Conservation (phyloP, 2,329 filamentous ascomycete genomes). For the Xylariaceae sp. region DNA sequence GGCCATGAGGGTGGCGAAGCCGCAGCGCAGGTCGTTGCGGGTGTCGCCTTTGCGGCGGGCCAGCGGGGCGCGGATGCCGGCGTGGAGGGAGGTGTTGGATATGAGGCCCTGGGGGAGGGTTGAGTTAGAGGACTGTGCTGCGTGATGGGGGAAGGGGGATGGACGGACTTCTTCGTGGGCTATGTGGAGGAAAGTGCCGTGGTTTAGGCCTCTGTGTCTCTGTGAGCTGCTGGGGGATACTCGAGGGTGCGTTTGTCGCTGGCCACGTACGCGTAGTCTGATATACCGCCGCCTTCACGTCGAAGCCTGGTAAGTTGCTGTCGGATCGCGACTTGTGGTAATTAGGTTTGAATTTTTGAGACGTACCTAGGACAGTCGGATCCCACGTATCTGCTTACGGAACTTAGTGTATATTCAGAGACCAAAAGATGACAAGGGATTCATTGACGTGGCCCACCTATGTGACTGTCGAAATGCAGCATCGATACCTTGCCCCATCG, state of each 20-base stretch:
- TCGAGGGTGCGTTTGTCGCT: not conserved
- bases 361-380: slow-evolving; percentile 50
- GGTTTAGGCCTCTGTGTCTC: slow-evolving; percentile 44
- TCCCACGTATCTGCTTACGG: slow-evolving; percentile 61
- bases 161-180: slow-evolving; percentile 50
- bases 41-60: slow-evolving; percentile 45
- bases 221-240: not conserved
- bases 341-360: no score
- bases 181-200: slow-evolving; percentile 59
- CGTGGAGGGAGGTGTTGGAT: slow-evolving; percentile 54
- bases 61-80: slow-evolving; percentile 55
- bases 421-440: slow-evolving; percentile 2
- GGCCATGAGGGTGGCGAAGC: slow-evolving; percentile 54
- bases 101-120: slow-evolving; percentile 39
- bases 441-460: no score
- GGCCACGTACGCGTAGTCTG: slow-evolving; percentile 51
- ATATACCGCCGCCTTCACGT: slow-evolving; percentile 38
- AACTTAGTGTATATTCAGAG: slow-evolving; percentile 10
- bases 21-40: slow-evolving; percentile 53
- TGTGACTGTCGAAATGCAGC: slow-evolving; percentile 62
- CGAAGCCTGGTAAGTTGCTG: no score
- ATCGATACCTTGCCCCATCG: slow-evolving; percentile 57
- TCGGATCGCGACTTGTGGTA: not conserved
- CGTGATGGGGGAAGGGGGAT: not conserved
- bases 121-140: not conserved